phyloP scores from a whole-genome alignment of 768 basidiomycete genomes.

The Lactarius deliciosus region DNA sequence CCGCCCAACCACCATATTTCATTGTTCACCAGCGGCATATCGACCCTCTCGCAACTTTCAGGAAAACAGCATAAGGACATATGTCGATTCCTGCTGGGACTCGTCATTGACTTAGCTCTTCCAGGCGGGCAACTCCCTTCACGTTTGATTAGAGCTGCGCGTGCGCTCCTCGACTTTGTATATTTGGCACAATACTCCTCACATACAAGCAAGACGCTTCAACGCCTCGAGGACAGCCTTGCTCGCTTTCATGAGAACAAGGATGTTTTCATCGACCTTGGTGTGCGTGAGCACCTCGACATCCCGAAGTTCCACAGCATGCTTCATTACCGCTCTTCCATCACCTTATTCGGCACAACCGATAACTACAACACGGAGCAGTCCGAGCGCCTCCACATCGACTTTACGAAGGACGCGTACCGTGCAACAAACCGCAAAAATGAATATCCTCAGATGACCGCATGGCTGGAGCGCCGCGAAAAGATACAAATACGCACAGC shows the following conservation, averaged over 20 bases:
- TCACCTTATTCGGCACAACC: conserved; percentile 65
- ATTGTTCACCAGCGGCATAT: conserved; percentile 32
- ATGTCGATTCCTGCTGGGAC: neutral
- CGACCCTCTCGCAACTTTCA: conserved; percentile 25
- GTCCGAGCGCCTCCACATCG: too few relatives aligned
- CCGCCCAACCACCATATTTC: conserved; percentile 32
- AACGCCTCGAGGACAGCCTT: conserved; percentile 33
- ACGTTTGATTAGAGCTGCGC: neutral
- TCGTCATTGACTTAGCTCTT: neutral
- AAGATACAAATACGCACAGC: too few relatives aligned
- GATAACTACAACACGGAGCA: too few relatives aligned
- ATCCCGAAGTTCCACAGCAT: conserved; percentile 31
- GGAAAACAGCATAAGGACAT: conserved; percentile 34
- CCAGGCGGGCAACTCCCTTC: neutral
- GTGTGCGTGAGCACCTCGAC: too few relatives aligned
- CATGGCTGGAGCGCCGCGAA: too few relatives aligned
- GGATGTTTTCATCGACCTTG: too few relatives aligned
- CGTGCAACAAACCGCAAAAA: too few relatives aligned
- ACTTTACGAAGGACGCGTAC: too few relatives aligned
- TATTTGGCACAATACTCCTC: neutral
- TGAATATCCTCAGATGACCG: too few relatives aligned
- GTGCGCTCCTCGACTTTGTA: conserved; percentile 30
- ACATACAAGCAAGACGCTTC: too few relatives aligned
- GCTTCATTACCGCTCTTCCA: conserved; percentile 27
- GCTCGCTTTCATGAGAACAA: too few relatives aligned